phyloP scores from a whole-genome alignment of 345 rosid species.

The Isatis tinctoria region DNA sequence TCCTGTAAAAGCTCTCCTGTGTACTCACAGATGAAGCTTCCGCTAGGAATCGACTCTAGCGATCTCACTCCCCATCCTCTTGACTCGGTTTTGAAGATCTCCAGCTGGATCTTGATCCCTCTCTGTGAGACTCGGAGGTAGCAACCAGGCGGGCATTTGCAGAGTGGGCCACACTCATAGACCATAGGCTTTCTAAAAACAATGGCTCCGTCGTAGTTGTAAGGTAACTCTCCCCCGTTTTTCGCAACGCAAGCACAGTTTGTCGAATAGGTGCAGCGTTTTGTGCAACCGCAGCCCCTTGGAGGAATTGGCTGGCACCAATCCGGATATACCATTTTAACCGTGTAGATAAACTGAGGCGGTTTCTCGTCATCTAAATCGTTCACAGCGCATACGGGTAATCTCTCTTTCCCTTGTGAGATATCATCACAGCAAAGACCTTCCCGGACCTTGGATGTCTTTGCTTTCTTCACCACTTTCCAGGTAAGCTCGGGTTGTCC shows the following conservation, averaged over 20 bases:
- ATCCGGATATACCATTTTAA: slow-evolving; percentile 51
- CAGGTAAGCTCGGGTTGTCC: slow-evolving; percentile 86
- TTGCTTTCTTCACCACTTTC: slow-evolving; percentile 61
- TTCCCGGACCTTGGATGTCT: slow-evolving; percentile 39
- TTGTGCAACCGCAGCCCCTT: slow-evolving; percentile 54
- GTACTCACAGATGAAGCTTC: slow-evolving; percentile 90
- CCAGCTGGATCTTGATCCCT: slow-evolving; percentile 77
- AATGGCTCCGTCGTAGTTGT: slow-evolving; percentile 67
- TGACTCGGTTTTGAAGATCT: slow-evolving; percentile 70
- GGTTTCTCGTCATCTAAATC: slow-evolving; percentile 68
- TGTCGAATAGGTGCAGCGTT: slow-evolving; percentile 44
- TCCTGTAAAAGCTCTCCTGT: slow-evolving; percentile 78
- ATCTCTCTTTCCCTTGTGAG: slow-evolving; percentile 62
- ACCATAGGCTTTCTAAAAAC: slow-evolving; percentile 59
- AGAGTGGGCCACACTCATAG: slow-evolving; percentile 78
- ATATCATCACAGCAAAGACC: slow-evolving; percentile 70
- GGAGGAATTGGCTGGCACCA: slow-evolving; percentile 49
- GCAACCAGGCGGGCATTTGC: slow-evolving; percentile 74
- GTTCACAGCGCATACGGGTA: slow-evolving; percentile 59
- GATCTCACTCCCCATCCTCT: slow-evolving; percentile 98
- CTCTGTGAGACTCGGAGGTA: slow-evolving; percentile 66
- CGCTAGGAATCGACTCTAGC: slow-evolving; percentile 58
- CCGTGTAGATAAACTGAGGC: slow-evolving; percentile 53
- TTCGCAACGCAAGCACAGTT: slow-evolving; percentile 51
- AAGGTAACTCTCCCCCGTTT: slow-evolving; percentile 80